phyloP scores from a whole-genome alignment of 495 filamentous ascomycete species.

The Penicillium angulare region DNA sequence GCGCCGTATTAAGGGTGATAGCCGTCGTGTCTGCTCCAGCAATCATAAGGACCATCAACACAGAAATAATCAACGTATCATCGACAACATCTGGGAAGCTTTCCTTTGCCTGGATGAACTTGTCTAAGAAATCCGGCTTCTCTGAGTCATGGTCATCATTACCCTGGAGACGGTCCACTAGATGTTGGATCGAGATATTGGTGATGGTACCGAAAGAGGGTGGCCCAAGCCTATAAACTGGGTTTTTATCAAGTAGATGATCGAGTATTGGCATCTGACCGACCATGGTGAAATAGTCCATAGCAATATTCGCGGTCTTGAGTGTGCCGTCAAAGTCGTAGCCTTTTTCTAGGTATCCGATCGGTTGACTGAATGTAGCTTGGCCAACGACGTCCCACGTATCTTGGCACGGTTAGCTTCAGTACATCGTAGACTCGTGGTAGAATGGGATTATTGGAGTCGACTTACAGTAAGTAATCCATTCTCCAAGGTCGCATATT shows the following conservation, averaged over 20 bases:
- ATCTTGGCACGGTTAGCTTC: conserved; percentile 12
- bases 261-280: conserved; percentile 67
- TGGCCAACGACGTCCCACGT: conserved; percentile 36
- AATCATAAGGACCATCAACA: conserved; percentile 40
- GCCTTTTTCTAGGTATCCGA: conserved; percentile 38
- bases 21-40: conserved; percentile 43
- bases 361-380: conserved; percentile 33
- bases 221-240: conserved; percentile 27
- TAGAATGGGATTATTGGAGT: neutral
- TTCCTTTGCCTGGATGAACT: conserved; percentile 34
- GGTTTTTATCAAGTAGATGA: conserved; percentile 58
- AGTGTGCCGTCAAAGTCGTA: conserved; percentile 28
- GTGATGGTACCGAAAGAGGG: conserved; percentile 21
- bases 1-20: conserved; percentile 32
- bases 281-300: conserved; percentile 27
- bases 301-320: conserved; percentile 8
- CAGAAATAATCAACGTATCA: conserved; percentile 31
- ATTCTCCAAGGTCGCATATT: conserved; percentile 29
- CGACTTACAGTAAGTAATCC: conserved; percentile 28
- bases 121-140: conserved; percentile 30
- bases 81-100: conserved; percentile 28
- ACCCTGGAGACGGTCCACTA: conserved; percentile 17
- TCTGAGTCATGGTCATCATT: conserved; percentile 17
- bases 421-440: neutral
- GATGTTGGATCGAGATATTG: conserved; percentile 24